Evolutionary conservation across 1,139 yeast genomes (phyloP), one percentile per base, ranked within the genome.

Genomic region (Debaryomyces sp.): DNA sequence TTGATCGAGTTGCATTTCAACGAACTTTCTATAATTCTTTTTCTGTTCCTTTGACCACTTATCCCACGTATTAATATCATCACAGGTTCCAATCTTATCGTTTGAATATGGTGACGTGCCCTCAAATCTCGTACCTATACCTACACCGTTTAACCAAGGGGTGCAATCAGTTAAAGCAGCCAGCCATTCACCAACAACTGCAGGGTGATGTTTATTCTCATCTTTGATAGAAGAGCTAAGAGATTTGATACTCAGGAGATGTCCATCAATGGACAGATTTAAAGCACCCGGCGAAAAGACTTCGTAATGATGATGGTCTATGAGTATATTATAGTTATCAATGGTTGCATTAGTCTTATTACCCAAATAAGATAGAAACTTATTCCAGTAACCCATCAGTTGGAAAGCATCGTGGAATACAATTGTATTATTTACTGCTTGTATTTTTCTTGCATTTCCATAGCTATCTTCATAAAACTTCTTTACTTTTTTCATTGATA

Each of bases 241-340:
- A 48, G 67, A 63, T 41, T 57, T 59, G 40, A 78, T 72, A 49
- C 70, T 71, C 15, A 57, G 37, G 29, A 78, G 60, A 52, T 73
- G 81, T 27, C 63, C 62, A n/a, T 74, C 70, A 26, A 76, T 64
- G 34, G 67, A 59, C 55, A 57, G 67, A 49, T 67, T 56, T 23
- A 82, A 68, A 48, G 76, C 77, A 29, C 59, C 64, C 10, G 68
- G 68, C 0, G 78, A 71, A 59, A 84, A 84, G 5, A 83, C 81
- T 60, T 81, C 85, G 59, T 84, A 84, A 56, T 82, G 85, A 62
- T 84, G 89, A 61, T 83, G 87, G 61, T 84, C 88, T 46, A 84
- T 75, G 43, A 83, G 64, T 37, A 83, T 73, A 51, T 78, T 71
- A 48, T 69, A 65, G 47, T 70, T 66, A 45, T 64, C 53, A 18